Conservation (phyloP, 495 filamentous ascomycete species). For the Oleoguttula mirabilis region DNA sequence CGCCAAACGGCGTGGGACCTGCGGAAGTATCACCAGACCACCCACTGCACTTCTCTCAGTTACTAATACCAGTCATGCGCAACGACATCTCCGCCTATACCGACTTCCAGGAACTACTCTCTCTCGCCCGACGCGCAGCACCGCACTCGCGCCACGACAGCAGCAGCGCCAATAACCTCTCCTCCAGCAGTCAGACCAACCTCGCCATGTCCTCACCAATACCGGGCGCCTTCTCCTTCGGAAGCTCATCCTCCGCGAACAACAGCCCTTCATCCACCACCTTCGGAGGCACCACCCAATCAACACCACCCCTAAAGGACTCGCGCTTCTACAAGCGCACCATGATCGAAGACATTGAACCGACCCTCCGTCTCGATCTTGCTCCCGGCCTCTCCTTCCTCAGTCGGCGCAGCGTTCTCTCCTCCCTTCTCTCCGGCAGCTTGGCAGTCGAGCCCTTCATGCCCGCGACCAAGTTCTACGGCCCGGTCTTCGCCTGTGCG, state of each 20-base stretch:
- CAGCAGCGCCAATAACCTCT: conserved; percentile 27
- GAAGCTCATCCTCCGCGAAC: conserved; percentile 2
- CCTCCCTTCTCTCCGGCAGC: conserved; percentile 71
- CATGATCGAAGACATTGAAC: conserved; percentile 83
- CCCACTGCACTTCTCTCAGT: conserved; percentile 71
- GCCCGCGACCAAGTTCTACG: conserved; percentile 39
- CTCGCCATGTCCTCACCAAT: conserved; percentile 25
- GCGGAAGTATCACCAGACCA: conserved; percentile 58
- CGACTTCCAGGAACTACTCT: conserved; percentile 72
- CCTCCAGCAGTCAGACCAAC: conserved; percentile 24
- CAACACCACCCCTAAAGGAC: conserved; percentile 57
- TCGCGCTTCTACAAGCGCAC: conserved; percentile 86
- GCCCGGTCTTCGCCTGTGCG: conserved; percentile 56
- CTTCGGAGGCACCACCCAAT: conserved; percentile 21
- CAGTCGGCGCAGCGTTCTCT: conserved; percentile 68
- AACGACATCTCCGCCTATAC: conserved; percentile 68
- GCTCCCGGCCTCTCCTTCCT: conserved; percentile 91
- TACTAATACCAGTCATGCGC: conserved; percentile 70
- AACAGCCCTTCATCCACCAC: conserved; percentile 24
- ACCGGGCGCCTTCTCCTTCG: conserved; percentile 24
- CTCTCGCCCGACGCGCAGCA: conserved; percentile 47
- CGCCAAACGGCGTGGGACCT: background rate
- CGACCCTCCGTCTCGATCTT: conserved; percentile 74
- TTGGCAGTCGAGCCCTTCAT: conserved; percentile 83
- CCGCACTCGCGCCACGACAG: conserved; percentile 58